Base-by-base conservation (phyloP, 805 yeast species). In the Ogataea salicorniae region DNA sequence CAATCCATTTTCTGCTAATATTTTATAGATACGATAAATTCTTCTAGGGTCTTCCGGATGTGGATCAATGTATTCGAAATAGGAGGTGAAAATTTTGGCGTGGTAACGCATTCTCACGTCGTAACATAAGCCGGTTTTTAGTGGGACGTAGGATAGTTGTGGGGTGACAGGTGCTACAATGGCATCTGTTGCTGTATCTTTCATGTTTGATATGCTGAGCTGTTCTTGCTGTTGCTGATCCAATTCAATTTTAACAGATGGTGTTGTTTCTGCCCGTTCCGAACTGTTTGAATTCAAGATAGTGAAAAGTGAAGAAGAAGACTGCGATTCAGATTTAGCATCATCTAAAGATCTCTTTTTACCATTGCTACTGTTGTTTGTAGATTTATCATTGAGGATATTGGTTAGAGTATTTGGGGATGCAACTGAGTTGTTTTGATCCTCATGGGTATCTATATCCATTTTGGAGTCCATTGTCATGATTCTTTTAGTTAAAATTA, bases 31-130 rank as follows among this genome's bases (percentile, higher is more conserved):
- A 47, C 98, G 77, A 68, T 91, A 94, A 35, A 92, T 91, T 56
- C 99, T 80, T 52, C 99, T 77, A 11, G 99, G 99, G 62, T 94
- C 99, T 65, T 94, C 99, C 5, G 99, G 99, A 63, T 94, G 99
- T 2, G 98, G 99, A 62, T 94, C 99, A 45, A 92, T 88, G 67
- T 92, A 92, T 65, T 92, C 97, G 58, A 80, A 87, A 56, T 92
- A 88, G 2, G 94, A 85, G 3, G 96, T 88, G 69, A 87, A 91
- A 45, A 94, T 84, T 62, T 90, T 88, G 37, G 97, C 96, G 64
- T 94, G 99, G 66, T 92, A 94, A 52, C 99, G 76, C 98, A 94
- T 94, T 53, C 98, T 76, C 18, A 90, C 97, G 65, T 94, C 99
- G 67, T 94, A 94, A 49, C 95, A 92, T 7, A 94, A 70, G 0